Base-by-base conservation (phyloP, 306 rosid species). In the Quercus gilva region DNA sequence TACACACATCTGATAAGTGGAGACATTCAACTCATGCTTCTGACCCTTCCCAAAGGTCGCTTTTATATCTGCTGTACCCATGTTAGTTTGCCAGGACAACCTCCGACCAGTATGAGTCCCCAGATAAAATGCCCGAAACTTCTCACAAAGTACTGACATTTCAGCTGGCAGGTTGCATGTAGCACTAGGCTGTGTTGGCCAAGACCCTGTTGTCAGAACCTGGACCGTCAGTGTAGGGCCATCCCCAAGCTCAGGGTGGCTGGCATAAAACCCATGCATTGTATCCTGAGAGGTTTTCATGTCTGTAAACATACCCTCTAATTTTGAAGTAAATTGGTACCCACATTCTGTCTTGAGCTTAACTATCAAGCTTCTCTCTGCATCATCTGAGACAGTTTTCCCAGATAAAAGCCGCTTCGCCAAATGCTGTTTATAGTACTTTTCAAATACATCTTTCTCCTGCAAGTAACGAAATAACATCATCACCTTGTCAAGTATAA, bases 271-370 rank as follows among this genome's bases (percentile, higher is more conserved):
- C n/a, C 91, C 95, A 68, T 85, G 95, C 91, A 94, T 89, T 55
- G 94, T 89, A 78, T 94, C 94, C 71, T 85, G 87, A 74, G 94
- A 89, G 6, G 95, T 94, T 78, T 89, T 91, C 98, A 94, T 87
- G 87, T 91, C 95, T 19, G 90, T 89, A 71, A 94, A 89, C 95
- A 94, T 94, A 73, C 92, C 94, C 84, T 94, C 98, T 74, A 94
- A 73, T 83, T 91, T 91, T 45, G 94, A 86, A 20, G 98, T 90
- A 82, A 91, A 94, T 58, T 94, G 92, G 80, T 84, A 89, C 51
- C 97, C 94, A 29, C 95, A 94, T 83, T 94, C 95, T 18, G 94
- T 94, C 89, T 91, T 94, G 78, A 91, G 94, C 94, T 91, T 94
- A 35, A 91, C 91, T 76, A 90, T 91, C 80, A 94, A 80, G 84